These are phyloP conservation scores for Pseudonitzschia multiseries DNA, from an alignment of 108 stramenopile species.

Conservation along the genomic window DNA sequence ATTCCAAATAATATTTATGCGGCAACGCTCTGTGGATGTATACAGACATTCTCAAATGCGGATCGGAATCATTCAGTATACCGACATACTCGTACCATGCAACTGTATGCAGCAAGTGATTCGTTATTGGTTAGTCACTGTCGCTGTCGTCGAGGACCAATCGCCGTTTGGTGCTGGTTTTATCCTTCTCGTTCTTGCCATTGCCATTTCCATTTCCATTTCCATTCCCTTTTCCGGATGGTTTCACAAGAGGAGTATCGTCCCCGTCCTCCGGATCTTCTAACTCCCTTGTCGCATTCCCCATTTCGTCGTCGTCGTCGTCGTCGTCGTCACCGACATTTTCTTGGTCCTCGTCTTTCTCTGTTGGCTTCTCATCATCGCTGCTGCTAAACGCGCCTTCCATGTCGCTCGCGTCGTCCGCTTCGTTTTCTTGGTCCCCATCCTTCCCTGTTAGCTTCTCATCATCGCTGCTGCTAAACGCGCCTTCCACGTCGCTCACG, in stretches of 20 bases:
- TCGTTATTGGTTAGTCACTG: slow-evolving; percentile 5
- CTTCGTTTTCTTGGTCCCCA: background rate
- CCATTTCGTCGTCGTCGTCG: background rate
- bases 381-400: background rate
- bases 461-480: background rate
- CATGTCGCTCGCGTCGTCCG: background rate
- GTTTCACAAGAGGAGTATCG: slow-evolving; percentile 7
- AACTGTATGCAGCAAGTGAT: no score
- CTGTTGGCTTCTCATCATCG: background rate
- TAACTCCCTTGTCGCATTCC: background rate
- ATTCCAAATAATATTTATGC: no score
- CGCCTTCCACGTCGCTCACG: background rate
- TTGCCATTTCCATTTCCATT: background rate
- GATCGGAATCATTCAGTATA: no score
- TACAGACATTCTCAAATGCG: no score
- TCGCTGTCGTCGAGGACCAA: slow-evolving; percentile 18
- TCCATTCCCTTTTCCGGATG: background rate
- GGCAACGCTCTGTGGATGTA: no score
- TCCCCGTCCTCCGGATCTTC: slow-evolving; percentile 3
- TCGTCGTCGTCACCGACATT: background rate
- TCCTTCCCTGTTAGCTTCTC: slow-evolving; percentile 10
- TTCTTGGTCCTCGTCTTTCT: slow-evolving; percentile 16
- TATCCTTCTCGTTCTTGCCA: no score
- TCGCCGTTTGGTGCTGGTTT: slow-evolving; percentile 1
- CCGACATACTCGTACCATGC: no score